Conservation (phyloP, 148 eudicot genomes). For the Amaranthus hypochondriacus region DNA sequence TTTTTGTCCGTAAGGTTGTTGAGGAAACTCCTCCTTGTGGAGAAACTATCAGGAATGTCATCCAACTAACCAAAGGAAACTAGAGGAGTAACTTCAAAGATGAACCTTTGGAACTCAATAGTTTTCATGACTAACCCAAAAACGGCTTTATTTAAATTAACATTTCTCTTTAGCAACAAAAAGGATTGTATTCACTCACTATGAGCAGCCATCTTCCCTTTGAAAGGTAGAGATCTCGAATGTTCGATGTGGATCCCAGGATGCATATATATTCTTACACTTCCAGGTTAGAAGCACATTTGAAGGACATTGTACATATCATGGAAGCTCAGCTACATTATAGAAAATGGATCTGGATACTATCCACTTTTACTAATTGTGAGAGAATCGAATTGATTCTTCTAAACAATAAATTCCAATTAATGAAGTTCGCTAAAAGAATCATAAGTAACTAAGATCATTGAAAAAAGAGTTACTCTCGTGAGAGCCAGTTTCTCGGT, state of each 20-base stretch:
- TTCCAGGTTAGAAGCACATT: not conserved
- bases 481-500: too few species aligned
- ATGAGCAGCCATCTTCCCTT: not conserved
- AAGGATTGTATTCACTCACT: not conserved
- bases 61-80: too few species aligned
- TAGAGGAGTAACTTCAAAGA: too few species aligned
- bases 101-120: too few species aligned
- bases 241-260: not conserved
- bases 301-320: not conserved
- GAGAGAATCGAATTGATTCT: not conserved
- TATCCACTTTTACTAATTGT: not conserved
- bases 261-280: not conserved
- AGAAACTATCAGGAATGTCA: too few species aligned
- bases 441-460: not conserved
- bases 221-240: not conserved
- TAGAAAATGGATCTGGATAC: not conserved
- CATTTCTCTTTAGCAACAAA: not conserved
- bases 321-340: not conserved
- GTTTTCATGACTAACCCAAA: too few species aligned
- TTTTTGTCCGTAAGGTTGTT: too few species aligned
- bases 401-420: not conserved
- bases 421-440: not conserved
- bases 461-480: not conserved
- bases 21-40: too few species aligned
- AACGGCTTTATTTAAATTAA: not conserved